Evolutionary conservation across 306 rosid species (phyloP).

Genomic region (Glycine latifolia): DNA sequence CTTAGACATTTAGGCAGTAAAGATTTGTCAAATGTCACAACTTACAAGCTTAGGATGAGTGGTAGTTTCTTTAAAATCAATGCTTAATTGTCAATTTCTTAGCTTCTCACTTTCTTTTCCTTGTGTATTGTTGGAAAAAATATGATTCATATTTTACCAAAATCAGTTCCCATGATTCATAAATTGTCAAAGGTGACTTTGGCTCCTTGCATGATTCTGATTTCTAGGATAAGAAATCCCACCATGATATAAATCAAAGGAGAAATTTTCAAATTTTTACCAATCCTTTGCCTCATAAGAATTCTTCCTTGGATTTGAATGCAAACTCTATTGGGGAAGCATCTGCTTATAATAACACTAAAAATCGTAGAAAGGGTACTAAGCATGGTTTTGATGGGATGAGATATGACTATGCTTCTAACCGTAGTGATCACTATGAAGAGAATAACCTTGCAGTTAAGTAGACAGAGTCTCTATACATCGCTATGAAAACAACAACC

Average conservation of each 20-base stretch:
- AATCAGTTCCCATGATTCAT: constrained; percentile 68
- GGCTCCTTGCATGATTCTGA: constrained; percentile 59
- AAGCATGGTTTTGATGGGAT: constrained; percentile 64
- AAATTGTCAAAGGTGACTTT: constrained; percentile 62
- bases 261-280: constrained; percentile 46
- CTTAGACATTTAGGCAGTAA: too few species aligned
- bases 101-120: constrained; percentile 38
- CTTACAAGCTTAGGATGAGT: constrained; percentile 2
- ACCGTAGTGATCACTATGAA: constrained; percentile 63
- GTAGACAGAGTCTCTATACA: constrained; percentile 47
- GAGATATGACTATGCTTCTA: constrained; percentile 61
- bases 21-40: neutral
- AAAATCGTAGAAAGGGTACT: constrained; percentile 55
- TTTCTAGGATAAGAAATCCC: constrained; percentile 62
- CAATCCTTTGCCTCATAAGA: constrained; percentile 57
- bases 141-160: constrained; percentile 62
- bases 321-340: constrained; percentile 64
- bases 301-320: constrained; percentile 69
- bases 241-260: constrained; percentile 53
- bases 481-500: constrained; percentile 53
- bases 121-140: constrained; percentile 59
- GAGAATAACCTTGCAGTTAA: constrained; percentile 54
- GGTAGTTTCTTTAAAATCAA: neutral
- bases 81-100: constrained; percentile 14
- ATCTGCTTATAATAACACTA: constrained; percentile 56